Percentiles rank a stretch among this genome's conserved stretches.
Conservation (phyloP, 305 asterid genomes). For the Fraxinus angustifolia region DNA sequence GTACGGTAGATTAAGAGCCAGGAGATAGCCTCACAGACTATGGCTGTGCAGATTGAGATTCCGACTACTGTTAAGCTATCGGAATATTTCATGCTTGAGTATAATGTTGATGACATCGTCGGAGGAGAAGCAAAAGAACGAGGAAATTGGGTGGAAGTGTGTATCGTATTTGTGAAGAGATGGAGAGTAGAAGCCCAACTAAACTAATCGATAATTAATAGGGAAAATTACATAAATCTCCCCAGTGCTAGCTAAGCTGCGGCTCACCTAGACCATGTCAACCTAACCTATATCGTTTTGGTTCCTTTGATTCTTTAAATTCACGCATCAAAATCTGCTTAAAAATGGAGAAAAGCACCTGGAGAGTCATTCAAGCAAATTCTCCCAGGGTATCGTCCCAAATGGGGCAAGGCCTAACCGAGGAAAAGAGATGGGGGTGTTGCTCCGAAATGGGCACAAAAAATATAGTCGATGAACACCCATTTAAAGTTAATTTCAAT, state of each 20-base stretch:
- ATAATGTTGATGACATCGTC: slow-evolving; percentile 56
- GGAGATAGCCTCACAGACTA: slow-evolving; percentile 83
- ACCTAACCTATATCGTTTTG: not conserved
- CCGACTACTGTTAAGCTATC: slow-evolving; percentile 77
- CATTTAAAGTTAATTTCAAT: too few species aligned
- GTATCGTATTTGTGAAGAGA: not conserved
- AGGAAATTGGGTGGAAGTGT: not conserved
- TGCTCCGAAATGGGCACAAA: too few species aligned
- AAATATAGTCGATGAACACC: too few species aligned
- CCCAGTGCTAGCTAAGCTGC: not conserved
- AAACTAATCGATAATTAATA: too few species aligned
- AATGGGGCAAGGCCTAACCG: too few species aligned
- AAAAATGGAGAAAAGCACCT: too few species aligned
- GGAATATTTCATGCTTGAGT: slow-evolving; percentile 54
- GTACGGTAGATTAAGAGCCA: slow-evolving; percentile 96
- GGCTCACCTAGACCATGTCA: not conserved
- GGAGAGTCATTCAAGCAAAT: too few species aligned
- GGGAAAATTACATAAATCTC: not conserved
- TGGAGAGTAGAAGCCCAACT: not conserved
- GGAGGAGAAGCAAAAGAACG: not conserved
- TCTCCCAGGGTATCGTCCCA: too few species aligned
- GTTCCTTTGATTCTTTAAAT: not conserved
- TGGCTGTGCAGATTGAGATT: slow-evolving; percentile 72
- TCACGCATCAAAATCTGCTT: too few species aligned
- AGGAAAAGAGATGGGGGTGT: too few species aligned